Evolutionary conservation across 768 basidiomycete species (phyloP), one percentile per base, ranked within the genome.

Genomic region (Cubamyces lactineus): DNA sequence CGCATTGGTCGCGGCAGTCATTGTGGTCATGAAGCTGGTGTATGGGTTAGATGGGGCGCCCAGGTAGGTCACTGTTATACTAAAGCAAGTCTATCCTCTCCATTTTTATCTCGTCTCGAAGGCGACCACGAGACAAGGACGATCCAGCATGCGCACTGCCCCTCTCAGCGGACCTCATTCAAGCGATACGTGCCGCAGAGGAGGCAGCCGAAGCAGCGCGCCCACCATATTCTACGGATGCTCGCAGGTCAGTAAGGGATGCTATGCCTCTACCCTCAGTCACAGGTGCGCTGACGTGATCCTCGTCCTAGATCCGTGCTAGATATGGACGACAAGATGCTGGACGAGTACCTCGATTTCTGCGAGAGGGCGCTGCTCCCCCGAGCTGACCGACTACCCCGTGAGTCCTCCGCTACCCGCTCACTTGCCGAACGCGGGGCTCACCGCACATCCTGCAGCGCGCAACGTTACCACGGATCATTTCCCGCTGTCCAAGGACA

Each of bases 21-120:
- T 94, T 13, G 80, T 93, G 12, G 86, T 87, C 39, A 78, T 95
- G 67, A 96, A 95, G 76, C 80, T 96, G 80, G 82, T 87, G 24
- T 95, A 95, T 68, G 95, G 94, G 0, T 70, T 95, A 28, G 93
- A 95, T 71, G 91, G 86, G 28, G 77, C 76, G 64, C 58, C 68
- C 55, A 83, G 91, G 90, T 86, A 70, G 61, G 76, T 19, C 11
- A 6, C 42, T 8, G 24, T 17, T 7, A 6, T 57, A 42, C 53
- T 45, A 23, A 2, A 41, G 8, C 6, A 16, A 15, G 5, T 21
- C 5, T 7, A 28, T 28, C 4, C 7, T 28, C 28, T 17, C 41
- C 38, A 24, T 30, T 13, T 16, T n/a, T 0, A 15, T 17, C 6
- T 7, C 15, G 3, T 8, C 5, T 19, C 60, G 48, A 61, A 88